Percentiles rank a stretch among this genome's conserved stretches.
Evolutionary conservation across 371 early-diverging fungal genomes (phyloP).

Genomic region (Rhizomucor miehei): DNA sequence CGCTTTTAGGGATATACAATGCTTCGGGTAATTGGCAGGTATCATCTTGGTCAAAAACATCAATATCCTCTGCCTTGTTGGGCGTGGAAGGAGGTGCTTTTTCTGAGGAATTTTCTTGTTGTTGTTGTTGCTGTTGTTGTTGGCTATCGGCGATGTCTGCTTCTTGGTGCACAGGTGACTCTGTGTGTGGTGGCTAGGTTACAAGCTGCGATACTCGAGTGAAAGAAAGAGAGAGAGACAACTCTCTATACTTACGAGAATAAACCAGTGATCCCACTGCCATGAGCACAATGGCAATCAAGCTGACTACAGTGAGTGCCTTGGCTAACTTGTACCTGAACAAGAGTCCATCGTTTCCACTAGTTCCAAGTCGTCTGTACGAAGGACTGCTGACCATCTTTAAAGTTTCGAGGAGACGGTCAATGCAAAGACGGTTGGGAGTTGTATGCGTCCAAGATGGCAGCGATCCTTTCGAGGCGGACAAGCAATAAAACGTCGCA

Average conservation of each 20-base stretch:
- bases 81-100: too few species aligned
- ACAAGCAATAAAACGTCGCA: too few species aligned
- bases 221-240: too few species aligned
- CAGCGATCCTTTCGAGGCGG: too few species aligned
- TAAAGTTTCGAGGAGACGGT: background rate
- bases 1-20: conserved; percentile 17
- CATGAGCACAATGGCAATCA: conserved; percentile 21
- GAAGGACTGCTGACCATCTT: conserved; percentile 9
- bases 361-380: conserved; percentile 18
- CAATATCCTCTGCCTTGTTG: background rate
- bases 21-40: conserved; percentile 17
- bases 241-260: conserved; percentile 18
- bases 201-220: too few species aligned
- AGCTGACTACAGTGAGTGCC: conserved; percentile 20
- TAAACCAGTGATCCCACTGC: conserved; percentile 20
- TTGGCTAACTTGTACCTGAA: conserved; percentile 27
- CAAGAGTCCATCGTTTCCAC: conserved; percentile 12
- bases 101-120: too few species aligned
- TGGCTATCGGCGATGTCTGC: too few species aligned
- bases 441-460: too few species aligned
- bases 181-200: too few species aligned
- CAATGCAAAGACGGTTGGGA: too few species aligned
- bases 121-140: too few species aligned
- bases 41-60: background rate
- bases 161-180: too few species aligned